phyloP scores from a whole-genome alignment of 768 basidiomycete genomes.

The Suillus ampliporus region DNA sequence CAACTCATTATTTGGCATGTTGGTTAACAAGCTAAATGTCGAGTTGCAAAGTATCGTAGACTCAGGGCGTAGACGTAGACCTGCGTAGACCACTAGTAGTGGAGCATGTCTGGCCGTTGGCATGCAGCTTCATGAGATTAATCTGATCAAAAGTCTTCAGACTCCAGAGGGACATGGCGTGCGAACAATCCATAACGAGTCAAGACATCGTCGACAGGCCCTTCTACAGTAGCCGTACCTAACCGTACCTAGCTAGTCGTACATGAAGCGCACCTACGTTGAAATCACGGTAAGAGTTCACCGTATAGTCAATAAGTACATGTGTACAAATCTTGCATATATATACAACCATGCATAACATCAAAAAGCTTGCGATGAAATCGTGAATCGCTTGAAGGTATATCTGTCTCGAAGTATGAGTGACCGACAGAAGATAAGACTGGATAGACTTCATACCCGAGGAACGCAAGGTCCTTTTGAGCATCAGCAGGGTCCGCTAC shows the following conservation, averaged over 20 bases:
- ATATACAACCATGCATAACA: background rate
- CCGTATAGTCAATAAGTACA: background rate
- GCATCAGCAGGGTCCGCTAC: slow-evolving; percentile 45
- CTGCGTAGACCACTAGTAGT: no score
- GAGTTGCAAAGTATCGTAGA: no score
- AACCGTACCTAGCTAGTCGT: background rate
- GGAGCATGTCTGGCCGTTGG: no score
- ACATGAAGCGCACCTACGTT: background rate
- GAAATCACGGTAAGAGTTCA: background rate
- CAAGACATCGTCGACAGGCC: background rate
- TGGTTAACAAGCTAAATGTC: no score
- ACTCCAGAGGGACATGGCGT: no score
- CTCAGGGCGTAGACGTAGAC: no score
- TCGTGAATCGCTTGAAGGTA: slow-evolving; percentile 78
- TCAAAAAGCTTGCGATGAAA: slow-evolving; percentile 63
- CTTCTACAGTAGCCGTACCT: no score
- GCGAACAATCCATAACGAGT: background rate
- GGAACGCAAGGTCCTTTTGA: slow-evolving; percentile 68
- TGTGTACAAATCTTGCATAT: background rate
- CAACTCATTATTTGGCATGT: no score
- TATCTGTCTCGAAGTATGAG: slow-evolving; percentile 50
- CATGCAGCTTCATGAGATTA: no score
- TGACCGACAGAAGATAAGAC: slow-evolving; percentile 10
- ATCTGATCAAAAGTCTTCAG: no score
- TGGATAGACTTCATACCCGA: slow-evolving; percentile 50